Evolutionary conservation across 1,284 basidiomycete species (phyloP).

Genomic region (Papiliotrema nemorosa): DNA sequence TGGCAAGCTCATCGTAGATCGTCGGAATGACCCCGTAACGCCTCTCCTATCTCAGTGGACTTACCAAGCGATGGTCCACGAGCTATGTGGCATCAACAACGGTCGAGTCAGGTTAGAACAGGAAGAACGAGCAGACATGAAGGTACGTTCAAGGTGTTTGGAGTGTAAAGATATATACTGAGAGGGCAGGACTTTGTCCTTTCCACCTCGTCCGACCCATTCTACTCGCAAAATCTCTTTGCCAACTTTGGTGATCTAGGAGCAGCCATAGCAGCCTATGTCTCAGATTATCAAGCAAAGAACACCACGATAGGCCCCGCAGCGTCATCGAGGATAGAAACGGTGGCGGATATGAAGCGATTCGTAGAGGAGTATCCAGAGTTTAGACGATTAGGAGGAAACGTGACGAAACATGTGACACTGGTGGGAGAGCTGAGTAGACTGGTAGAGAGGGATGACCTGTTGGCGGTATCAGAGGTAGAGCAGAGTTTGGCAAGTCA

Average conservation of each 20-base stretch:
- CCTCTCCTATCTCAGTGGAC: slow-evolving; percentile 99
- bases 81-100: slow-evolving; percentile 88
- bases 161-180: background rate
- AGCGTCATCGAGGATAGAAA: slow-evolving; percentile 77
- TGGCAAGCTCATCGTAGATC: slow-evolving; percentile 55
- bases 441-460: slow-evolving; percentile 76
- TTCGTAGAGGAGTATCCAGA: slow-evolving; percentile 99
- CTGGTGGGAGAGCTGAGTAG: slow-evolving; percentile 93
- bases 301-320: slow-evolving; percentile 59
- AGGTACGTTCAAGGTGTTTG: slow-evolving; percentile 54
- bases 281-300: slow-evolving; percentile 86
- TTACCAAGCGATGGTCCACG: slow-evolving; percentile 99
- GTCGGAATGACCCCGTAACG: slow-evolving; percentile 95
- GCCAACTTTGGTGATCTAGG: slow-evolving; percentile 97
- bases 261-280: slow-evolving; percentile 86
- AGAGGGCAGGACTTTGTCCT: slow-evolving; percentile 80
- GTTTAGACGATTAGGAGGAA: slow-evolving; percentile 91
- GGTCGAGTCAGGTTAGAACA: slow-evolving; percentile 86
- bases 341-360: slow-evolving; percentile 93
- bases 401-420: slow-evolving; percentile 97
- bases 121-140: slow-evolving; percentile 79
- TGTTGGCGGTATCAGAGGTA: slow-evolving; percentile 87
- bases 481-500: slow-evolving; percentile 95
- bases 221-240: slow-evolving; percentile 87
- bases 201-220: slow-evolving; percentile 85